Conservation (phyloP, 1,284 basidiomycete genomes). For the Ganoderma boninense region DNA sequence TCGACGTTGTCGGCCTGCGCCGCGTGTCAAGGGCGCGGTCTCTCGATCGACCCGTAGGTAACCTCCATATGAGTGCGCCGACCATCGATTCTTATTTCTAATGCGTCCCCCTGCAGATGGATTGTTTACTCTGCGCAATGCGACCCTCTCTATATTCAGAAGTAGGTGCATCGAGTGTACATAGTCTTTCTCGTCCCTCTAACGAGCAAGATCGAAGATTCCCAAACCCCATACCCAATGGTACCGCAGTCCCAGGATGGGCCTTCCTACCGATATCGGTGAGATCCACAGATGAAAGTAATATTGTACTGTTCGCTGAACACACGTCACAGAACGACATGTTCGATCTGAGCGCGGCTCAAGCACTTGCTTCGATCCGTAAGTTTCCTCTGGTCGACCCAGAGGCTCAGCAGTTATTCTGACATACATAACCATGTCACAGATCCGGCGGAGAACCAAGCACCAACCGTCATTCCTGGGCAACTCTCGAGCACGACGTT, state of each 20-base stretch:
- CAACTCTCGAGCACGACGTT: neutral
- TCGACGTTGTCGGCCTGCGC: conserved; percentile 2
- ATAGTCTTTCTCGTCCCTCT: neutral
- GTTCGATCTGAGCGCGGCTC: neutral
- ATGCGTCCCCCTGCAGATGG: neutral
- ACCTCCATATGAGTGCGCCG: neutral
- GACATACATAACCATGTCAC: neutral
- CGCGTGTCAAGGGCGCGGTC: neutral
- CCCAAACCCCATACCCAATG: neutral
- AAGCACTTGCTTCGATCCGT: neutral
- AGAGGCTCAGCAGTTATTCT: too few species aligned
- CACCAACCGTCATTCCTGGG: neutral
- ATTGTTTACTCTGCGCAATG: neutral
- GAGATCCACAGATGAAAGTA: neutral
- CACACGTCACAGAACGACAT: neutral
- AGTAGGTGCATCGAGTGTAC: neutral
- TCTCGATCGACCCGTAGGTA: conserved; percentile 1
- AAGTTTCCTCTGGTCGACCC: neutral
- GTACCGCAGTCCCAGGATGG: neutral
- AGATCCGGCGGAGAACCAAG: neutral
- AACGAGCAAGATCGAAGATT: neutral
- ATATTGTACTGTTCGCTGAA: neutral
- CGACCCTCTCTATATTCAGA: neutral
- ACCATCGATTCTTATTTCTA: too few species aligned
- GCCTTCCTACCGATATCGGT: neutral